These are phyloP conservation scores for Clavulina sp. DNA, from an alignment of 768 basidiomycete genomes.

Conservation along the genomic window DNA sequence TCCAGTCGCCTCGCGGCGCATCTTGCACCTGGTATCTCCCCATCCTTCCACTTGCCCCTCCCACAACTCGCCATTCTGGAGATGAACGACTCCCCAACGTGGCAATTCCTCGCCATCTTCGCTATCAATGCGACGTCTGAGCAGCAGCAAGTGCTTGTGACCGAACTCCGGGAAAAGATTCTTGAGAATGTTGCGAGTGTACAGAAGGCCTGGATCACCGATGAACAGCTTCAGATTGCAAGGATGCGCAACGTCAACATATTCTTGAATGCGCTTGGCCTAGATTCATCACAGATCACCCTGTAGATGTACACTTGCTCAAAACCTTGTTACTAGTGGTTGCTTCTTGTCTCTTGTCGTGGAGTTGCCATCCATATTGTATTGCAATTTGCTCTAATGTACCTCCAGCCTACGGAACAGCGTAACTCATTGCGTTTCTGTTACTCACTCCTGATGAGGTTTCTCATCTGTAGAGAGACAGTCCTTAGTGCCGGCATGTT, in stretches of 20 bases:
- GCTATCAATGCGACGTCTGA: constrained; percentile 66
- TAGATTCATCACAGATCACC: constrained; percentile 21
- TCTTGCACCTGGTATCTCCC: constrained; percentile 23
- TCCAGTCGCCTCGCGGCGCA: constrained; percentile 49
- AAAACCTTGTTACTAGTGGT: too few relatives aligned
- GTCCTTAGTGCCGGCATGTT: too few relatives aligned
- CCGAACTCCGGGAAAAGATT: constrained; percentile 77
- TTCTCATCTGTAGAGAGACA: too few relatives aligned
- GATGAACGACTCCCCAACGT: constrained; percentile 58
- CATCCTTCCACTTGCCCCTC: constrained; percentile 21
- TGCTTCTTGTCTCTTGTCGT: too few relatives aligned
- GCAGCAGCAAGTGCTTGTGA: constrained; percentile 80
- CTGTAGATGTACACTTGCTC: too few relatives aligned
- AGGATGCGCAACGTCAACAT: constrained; percentile 80
- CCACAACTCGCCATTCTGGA: constrained; percentile 47
- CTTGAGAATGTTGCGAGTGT: constrained; percentile 74
- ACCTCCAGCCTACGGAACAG: too few relatives aligned
- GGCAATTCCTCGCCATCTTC: constrained; percentile 82
- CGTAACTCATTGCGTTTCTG: too few relatives aligned
- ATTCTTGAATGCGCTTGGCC: constrained; percentile 63
- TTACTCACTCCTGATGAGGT: too few relatives aligned
- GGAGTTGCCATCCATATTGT: too few relatives aligned
- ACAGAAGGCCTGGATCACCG: constrained; percentile 52
- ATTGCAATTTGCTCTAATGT: too few relatives aligned
- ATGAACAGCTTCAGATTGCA: constrained; percentile 56